phyloP scores from a whole-genome alignment of 2,329 filamentous ascomycete genomes.

The Xylaria arbuscula region DNA sequence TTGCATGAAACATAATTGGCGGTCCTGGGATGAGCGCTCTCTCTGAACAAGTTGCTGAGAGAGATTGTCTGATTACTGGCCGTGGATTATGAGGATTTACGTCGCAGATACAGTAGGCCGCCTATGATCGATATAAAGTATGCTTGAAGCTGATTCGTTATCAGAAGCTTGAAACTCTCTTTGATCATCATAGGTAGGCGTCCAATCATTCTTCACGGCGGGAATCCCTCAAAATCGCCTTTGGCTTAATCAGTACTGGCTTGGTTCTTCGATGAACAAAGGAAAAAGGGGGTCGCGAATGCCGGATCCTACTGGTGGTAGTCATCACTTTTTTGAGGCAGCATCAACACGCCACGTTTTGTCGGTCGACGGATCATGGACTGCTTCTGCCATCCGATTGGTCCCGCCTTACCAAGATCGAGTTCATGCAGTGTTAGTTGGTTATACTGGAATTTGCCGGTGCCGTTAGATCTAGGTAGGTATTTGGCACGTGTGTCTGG shows the following conservation, averaged over 20 bases:
- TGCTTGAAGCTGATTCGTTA: constrained; percentile 8
- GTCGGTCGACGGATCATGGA: neutral
- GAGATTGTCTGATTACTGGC: neutral
- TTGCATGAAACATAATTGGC: neutral
- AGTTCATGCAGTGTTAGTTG: neutral
- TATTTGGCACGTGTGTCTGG: neutral
- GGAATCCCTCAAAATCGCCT: neutral
- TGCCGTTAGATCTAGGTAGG: neutral
- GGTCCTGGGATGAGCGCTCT: neutral
- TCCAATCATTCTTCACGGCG: neutral
- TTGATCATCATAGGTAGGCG: neutral
- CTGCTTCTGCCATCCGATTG: neutral
- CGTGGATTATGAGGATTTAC: neutral
- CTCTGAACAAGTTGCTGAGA: neutral
- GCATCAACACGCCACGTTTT: neutral
- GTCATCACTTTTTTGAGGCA: neutral
- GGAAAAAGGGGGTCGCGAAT: neutral
- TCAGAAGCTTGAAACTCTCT: neutral
- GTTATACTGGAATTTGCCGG: neutral
- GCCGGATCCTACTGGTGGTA: too few relatives aligned
- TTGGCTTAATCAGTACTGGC: neutral
- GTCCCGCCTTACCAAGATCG: neutral
- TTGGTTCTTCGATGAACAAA: neutral
- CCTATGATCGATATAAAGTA: neutral
- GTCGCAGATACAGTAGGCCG: neutral